Percentiles rank a stretch among this genome's conserved stretches.
Evolutionary conservation across 768 basidiomycete species (phyloP).

Genomic region (Boletellus ananiceps): DNA sequence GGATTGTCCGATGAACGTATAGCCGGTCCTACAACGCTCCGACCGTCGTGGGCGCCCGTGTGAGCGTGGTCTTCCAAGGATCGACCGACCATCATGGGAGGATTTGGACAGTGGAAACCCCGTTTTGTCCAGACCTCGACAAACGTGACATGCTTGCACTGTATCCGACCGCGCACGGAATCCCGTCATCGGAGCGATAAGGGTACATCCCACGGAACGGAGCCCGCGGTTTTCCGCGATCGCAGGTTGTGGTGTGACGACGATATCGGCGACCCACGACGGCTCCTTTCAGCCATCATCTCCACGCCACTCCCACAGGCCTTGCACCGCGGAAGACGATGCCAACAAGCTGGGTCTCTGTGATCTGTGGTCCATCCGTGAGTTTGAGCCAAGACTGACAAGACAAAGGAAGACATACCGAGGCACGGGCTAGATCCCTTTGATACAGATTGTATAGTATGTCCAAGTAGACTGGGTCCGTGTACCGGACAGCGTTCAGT

Average conservation of each 20-base stretch:
- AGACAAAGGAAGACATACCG: conserved; percentile 1
- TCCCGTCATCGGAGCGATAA: conserved; percentile 2
- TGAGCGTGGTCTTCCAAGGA: conserved; percentile 6
- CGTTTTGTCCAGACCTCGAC: not conserved
- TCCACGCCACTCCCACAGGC: not conserved
- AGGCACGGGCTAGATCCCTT: not conserved
- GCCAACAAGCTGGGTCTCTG: not conserved
- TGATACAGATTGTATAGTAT: not conserved
- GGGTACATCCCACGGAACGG: conserved; percentile 9
- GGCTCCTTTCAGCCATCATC: not conserved
- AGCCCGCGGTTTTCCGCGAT: conserved; percentile 1
- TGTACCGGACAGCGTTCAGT: too few species aligned
- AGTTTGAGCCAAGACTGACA: not conserved
- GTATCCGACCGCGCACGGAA: conserved; percentile 4
- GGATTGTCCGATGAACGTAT: not conserved
- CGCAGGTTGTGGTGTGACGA: not conserved
- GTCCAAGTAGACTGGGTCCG: too few species aligned
- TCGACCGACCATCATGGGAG: conserved; percentile 6
- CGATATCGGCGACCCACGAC: conserved; percentile 4
- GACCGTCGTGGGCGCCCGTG: not conserved
- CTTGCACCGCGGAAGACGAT: too few species aligned
- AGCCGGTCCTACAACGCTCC: not conserved
- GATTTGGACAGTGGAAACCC: not conserved
- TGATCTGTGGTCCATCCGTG: not conserved
- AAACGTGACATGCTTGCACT: not conserved